A percentile compares a stretch with the other conserved stretches of the same genome.
These are phyloP conservation scores for Micractinium sp. DNA, from an alignment of 139 green algal genomes.

Conservation along the genomic window DNA sequence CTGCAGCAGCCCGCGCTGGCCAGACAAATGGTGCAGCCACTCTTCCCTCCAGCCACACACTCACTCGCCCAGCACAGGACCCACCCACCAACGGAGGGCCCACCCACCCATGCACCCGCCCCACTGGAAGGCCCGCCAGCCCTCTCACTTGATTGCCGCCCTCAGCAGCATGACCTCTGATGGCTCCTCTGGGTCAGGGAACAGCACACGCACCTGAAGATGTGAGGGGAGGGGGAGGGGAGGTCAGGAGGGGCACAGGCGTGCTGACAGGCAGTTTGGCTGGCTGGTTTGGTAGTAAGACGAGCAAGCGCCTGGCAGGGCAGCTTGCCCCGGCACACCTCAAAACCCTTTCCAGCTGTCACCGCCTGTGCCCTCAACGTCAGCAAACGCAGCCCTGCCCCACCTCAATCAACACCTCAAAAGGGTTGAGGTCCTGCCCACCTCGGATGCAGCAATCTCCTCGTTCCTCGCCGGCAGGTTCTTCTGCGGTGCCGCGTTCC, in stretches of 20 bases:
- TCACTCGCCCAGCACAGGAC: too few species aligned
- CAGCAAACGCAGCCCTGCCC: neutral
- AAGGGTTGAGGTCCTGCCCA: neutral
- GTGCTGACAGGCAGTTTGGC: neutral
- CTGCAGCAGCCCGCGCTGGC: too few species aligned
- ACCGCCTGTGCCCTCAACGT: neutral
- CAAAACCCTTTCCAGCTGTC: neutral
- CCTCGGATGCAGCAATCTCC: conserved; percentile 31
- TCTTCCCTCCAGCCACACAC: too few species aligned
- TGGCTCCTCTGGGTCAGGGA: neutral
- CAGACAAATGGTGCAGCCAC: too few species aligned
- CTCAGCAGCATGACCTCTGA: neutral
- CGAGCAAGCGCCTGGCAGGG: too few species aligned
- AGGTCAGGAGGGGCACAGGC: neutral
- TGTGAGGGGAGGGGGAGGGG: neutral
- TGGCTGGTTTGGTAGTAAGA: neutral
- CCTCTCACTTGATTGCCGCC: neutral
- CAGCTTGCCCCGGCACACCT: neutral
- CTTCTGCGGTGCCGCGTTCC: neutral
- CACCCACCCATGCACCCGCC: conserved; percentile 3
- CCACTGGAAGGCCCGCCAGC: neutral
- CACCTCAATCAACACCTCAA: neutral
- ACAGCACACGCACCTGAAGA: neutral
- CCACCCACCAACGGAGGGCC: too few species aligned
- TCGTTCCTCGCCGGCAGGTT: conserved; percentile 23